Base-by-base conservation (phyloP, 805 yeast species). In the Blastobotrys terrestris region DNA sequence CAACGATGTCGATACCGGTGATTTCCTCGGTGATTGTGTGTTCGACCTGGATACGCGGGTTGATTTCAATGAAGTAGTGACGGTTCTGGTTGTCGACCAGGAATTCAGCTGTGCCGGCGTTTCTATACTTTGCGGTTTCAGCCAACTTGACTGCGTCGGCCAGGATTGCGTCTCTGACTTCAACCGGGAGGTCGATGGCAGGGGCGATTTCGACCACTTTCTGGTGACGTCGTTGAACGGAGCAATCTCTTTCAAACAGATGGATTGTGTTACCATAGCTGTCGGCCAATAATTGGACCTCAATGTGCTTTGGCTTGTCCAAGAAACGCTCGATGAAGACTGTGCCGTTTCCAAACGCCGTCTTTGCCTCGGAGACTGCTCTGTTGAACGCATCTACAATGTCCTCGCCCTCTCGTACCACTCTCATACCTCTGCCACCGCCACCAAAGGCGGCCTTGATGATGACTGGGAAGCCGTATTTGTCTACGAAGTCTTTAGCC, bases 361-460 rank as follows among this genome's bases (percentile, higher is more conserved):
- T 80, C 64, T 82, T 78, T 55, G 98, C 98, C 76, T 92, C 99
- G 45, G 96, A 86, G 31, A 85, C 81, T 39, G 98, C 98, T 73
- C 99, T 85, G 64, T 77, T 73, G 75, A 94, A 92, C 39, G 98
- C 97, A 68, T 92, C 97, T 46, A 68, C 84, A 55, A 92, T 81
- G 69, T 84, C 88, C 63, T 94, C 99, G 63, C 97, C 97, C 72
- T 92, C 97, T 66, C 95, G 79, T 45, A 92, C 99, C 49, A 92
- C 99, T 75, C 99, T 84, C 98, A 92, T 94, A 80, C 99, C 99
- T 74, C 98, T 84, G 67, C 99, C 99, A 78, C 99, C 99, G 74
- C 99, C 99, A 70, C 99, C 99, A 67, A 87, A 94, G 40, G 99
- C 99, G 46, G 99, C 99, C 74, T 92, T 92, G 73, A 92, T 90